Conservation (phyloP, 169 alveolate species). For the Ichthyophthirius multifiliis region DNA sequence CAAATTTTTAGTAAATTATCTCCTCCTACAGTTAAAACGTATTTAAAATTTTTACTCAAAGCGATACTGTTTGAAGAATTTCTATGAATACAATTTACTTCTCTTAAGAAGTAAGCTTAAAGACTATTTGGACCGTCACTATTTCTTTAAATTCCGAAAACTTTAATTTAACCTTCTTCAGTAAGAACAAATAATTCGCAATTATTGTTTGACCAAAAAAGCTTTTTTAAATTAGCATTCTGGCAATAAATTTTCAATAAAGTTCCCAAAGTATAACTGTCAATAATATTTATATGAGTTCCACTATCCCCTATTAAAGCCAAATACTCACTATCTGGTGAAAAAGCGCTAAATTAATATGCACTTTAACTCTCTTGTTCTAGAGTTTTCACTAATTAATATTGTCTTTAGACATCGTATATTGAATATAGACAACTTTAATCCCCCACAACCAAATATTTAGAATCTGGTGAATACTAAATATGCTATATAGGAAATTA, state of each 20-base stretch:
- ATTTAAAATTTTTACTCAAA: conserved; percentile 58
- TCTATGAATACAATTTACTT: conserved; percentile 68
- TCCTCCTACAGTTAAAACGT: conserved; percentile 72
- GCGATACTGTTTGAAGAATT: conserved; percentile 51
- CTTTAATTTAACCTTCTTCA: conserved; percentile 39
- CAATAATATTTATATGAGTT: conserved; percentile 69
- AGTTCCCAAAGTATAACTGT: conserved; percentile 56
- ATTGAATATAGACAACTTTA: conserved; percentile 76
- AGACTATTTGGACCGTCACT: conserved; percentile 3
- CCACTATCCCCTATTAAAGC: conserved; percentile 76
- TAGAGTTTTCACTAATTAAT: conserved; percentile 78
- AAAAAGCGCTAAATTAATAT: background rate
- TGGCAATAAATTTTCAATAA: conserved; percentile 50
- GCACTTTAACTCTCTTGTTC: conserved; percentile 23
- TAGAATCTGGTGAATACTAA: conserved; percentile 70
- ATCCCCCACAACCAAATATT: conserved; percentile 62
- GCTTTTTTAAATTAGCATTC: conserved; percentile 44
- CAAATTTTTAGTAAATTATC: conserved; percentile 74
- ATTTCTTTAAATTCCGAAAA: conserved; percentile 29
- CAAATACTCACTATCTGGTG: conserved; percentile 42
- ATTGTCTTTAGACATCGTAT: conserved; percentile 73
- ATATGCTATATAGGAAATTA: conserved; percentile 55
- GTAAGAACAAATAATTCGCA: conserved; percentile 60
- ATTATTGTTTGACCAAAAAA: conserved; percentile 61
- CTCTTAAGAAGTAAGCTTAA: conserved; percentile 67